phyloP scores from a whole-genome alignment of 2,329 filamentous ascomycete genomes.

The Aspergillus fructus region DNA sequence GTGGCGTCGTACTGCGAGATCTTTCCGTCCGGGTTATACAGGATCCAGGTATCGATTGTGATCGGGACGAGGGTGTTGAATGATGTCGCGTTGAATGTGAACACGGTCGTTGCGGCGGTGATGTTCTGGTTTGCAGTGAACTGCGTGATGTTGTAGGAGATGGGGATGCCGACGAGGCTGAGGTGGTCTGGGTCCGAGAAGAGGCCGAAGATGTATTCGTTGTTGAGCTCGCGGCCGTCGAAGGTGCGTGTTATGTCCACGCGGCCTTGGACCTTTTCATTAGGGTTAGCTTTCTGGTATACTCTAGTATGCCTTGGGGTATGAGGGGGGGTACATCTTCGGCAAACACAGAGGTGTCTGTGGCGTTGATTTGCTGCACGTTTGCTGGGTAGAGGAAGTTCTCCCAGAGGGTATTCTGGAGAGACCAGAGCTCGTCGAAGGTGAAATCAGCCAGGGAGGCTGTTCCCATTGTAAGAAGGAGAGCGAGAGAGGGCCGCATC shows the following conservation, averaged over 20 bases:
- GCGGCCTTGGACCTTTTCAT: slow-evolving; percentile 31
- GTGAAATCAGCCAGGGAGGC: neutral
- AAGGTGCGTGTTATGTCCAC: slow-evolving; percentile 15
- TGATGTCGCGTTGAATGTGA: slow-evolving; percentile 25
- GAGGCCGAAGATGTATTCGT: slow-evolving; percentile 19
- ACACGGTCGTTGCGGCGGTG: slow-evolving; percentile 21
- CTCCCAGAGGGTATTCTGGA: slow-evolving; percentile 1
- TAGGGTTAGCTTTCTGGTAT: neutral
- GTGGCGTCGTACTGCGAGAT: slow-evolving; percentile 26
- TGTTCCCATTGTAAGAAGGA: neutral
- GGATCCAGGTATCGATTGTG: slow-evolving; percentile 29
- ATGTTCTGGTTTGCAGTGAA: slow-evolving; percentile 25
- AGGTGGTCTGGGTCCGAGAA: slow-evolving; percentile 21
- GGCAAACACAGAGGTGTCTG: neutral
- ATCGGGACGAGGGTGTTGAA: slow-evolving; percentile 23
- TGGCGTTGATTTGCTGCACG: neutral
- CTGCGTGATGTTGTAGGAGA: slow-evolving; percentile 27
- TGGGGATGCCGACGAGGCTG: slow-evolving; percentile 23
- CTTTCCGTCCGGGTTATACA: slow-evolving; percentile 22
- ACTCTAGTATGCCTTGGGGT: too few species aligned
- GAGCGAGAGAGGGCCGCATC: neutral
- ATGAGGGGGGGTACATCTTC: neutral
- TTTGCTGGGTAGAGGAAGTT: slow-evolving; percentile 8
- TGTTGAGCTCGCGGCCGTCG: slow-evolving; percentile 15
- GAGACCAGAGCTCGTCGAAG: slow-evolving; percentile 2